Evolutionary conservation across 352 stramenopile genomes (phyloP).

Genomic region (Pythium guiyangense): DNA sequence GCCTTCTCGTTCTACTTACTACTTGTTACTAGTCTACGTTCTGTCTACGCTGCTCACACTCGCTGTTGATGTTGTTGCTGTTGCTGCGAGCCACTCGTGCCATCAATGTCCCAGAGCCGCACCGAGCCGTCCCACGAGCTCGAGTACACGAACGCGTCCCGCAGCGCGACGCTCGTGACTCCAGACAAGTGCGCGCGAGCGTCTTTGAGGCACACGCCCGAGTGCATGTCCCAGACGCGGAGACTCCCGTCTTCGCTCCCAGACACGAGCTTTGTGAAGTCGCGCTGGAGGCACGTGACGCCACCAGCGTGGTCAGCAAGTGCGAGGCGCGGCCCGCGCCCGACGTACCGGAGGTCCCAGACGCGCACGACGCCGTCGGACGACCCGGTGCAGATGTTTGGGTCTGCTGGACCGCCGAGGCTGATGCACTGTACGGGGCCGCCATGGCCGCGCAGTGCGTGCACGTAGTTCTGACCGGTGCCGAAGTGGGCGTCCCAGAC

Average conservation of each 20-base stretch:
- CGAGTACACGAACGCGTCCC: too few relatives aligned
- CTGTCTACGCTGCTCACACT: too few relatives aligned
- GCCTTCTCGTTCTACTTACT: too few relatives aligned
- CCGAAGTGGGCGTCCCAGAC: slow-evolving; percentile 79
- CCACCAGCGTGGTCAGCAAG: slow-evolving; percentile 42
- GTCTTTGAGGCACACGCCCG: slow-evolving; percentile 58
- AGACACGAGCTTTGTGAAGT: slow-evolving; percentile 81
- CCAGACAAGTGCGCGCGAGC: slow-evolving; percentile 4
- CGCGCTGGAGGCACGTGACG: slow-evolving; percentile 64
- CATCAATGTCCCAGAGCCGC: too few relatives aligned
- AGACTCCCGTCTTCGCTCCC: slow-evolving; percentile 69
- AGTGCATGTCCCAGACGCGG: slow-evolving; percentile 79
- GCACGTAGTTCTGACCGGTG: slow-evolving; percentile 33
- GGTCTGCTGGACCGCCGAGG: slow-evolving; percentile 65
- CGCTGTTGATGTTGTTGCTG: too few relatives aligned
- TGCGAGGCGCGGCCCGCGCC: slow-evolving; percentile 58
- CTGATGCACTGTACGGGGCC: slow-evolving; percentile 67
- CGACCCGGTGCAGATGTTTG: slow-evolving; percentile 71
- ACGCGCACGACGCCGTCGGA: slow-evolving; percentile 73
- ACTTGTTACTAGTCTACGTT: too few relatives aligned
- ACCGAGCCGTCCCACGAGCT: too few relatives aligned
- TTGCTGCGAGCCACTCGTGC: too few relatives aligned
- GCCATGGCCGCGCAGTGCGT: slow-evolving; percentile 55
- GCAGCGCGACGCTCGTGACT: too few relatives aligned
- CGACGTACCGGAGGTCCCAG: slow-evolving; percentile 77